Base-by-base conservation (phyloP, 345 rosid genomes). In the Arabidopsis arenosa region DNA sequence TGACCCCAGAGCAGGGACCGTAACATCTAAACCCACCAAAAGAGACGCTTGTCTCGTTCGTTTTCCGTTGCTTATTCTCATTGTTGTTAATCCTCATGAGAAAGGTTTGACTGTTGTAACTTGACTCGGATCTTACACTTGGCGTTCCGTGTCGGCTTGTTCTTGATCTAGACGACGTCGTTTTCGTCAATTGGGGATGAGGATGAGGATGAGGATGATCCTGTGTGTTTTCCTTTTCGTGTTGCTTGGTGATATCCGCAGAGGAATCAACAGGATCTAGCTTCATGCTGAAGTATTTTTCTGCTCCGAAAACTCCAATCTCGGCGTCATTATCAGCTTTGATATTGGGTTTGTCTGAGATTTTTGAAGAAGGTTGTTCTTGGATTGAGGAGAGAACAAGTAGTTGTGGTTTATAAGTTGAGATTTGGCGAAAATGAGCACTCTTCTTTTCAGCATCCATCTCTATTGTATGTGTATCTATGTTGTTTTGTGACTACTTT, bases 291-390 rank as follows among this genome's bases (percentile, higher is more conserved):
- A 93, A 93, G 77, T 93, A 93, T 52, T 85, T 90, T 75, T 93
- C 98, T 18, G 98, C 98, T 6, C 87, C 79, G 14, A 93, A 93
- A 23, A 93, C 88, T 57, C 93, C 97, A 23, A 93, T 88, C 77
- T 89, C 98, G 0, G 90, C 63, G 60, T 90, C 89, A 15, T 76
- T 86, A 53, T 67, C 79, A 56, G 71, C n/a, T 69, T 76, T 62
- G 35, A 43, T 35, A 7, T 26, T 78, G 63, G 54, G 17, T 30
- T 77, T 77, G 3, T 64, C 76, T 4, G 55, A 57, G 68, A 13
- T 35, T 59, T 58, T 72, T 35, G 81, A 49, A 78, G 68, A 72
- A 49, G 81, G 36, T 4, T 78, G 36, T 40, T 78, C 81, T 78
- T 72, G 73, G 43, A 72, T 72, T 2, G 81, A 78, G 53, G 81